These are phyloP conservation scores for Otatea glauca DNA, from an alignment of 176 grass and related monocot genomes.

Conservation along the genomic window DNA sequence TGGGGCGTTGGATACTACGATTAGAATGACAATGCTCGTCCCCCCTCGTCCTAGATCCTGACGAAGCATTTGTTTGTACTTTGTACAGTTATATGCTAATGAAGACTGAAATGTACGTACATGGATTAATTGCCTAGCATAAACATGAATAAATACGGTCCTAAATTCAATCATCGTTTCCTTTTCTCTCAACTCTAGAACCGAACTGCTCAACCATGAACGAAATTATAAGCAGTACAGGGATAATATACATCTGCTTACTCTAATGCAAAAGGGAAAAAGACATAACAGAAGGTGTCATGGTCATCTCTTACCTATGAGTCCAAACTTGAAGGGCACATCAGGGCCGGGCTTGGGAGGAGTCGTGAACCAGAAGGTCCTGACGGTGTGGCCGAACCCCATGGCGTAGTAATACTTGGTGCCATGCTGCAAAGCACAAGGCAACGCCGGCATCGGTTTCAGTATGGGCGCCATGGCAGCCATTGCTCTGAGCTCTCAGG, in stretches of 20 bases:
- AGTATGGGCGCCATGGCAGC: background rate
- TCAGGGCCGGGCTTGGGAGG: slow-evolving; percentile 70
- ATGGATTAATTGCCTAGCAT: no score
- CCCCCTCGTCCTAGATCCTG: background rate
- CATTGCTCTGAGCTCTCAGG: background rate
- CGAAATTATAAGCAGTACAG: background rate
- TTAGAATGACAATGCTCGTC: background rate
- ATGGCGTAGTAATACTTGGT: slow-evolving; percentile 70
- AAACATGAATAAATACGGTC: no score
- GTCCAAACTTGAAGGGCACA: slow-evolving; percentile 74
- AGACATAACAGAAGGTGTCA: no score
- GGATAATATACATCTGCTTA: background rate
- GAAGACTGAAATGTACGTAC: background rate
- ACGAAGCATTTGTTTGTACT: background rate
- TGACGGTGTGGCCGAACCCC: slow-evolving; percentile 54
- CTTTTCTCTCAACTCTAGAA: no score
- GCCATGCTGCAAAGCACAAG: slow-evolving; percentile 40
- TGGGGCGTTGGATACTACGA: background rate
- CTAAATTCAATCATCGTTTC: no score
- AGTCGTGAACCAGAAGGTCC: slow-evolving; percentile 76
- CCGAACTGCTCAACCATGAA: no score
- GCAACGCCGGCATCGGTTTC: background rate
- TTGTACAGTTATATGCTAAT: background rate
- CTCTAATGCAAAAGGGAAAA: no score
- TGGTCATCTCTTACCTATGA: slow-evolving; percentile 60